Percentiles rank a stretch among this genome's conserved stretches.
These are phyloP conservation scores for Caryopteris hybrid DNA, from an alignment of 305 asterid genomes.

Conservation along the genomic window DNA sequence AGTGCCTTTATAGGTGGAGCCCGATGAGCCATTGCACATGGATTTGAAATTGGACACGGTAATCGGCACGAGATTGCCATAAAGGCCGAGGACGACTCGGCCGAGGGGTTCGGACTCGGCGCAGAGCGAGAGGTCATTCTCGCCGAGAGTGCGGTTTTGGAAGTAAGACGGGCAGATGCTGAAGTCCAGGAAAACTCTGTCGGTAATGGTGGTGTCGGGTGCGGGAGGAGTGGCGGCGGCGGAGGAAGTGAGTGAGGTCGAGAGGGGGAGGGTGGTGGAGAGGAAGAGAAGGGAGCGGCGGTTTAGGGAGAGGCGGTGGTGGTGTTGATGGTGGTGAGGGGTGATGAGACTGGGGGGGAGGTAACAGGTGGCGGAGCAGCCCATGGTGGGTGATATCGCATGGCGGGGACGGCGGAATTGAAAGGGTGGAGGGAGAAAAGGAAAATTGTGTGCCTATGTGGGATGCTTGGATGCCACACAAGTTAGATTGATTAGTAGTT, in stretches of 20 bases:
- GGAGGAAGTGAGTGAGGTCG: constrained; percentile 26
- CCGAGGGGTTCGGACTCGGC: constrained; percentile 60
- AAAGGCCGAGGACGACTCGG: constrained; percentile 73
- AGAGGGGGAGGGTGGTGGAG: constrained; percentile 44
- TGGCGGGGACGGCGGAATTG: constrained; percentile 20
- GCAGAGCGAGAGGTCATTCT: constrained; percentile 66
- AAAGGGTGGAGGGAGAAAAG: neutral
- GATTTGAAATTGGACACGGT: constrained; percentile 81
- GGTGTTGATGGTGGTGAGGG: constrained; percentile 26
- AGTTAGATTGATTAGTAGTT: constrained; percentile 1
- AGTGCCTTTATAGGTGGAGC: constrained; percentile 77
- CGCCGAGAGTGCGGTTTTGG: constrained; percentile 71
- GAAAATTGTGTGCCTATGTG: constrained; percentile 20
- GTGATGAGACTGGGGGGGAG: constrained; percentile 40
- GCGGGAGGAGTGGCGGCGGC: constrained; percentile 29
- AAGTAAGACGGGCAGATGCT: constrained; percentile 81
- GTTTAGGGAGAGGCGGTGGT: constrained; percentile 25
- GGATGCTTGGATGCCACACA: constrained; percentile 38
- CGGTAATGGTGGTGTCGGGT: constrained; percentile 78
- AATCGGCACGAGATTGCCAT: constrained; percentile 73
- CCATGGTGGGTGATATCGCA: constrained; percentile 41
- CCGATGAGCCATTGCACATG: constrained; percentile 74
- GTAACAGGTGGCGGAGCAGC: constrained; percentile 39
- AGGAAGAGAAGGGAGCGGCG: constrained; percentile 68
- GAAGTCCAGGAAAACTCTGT: constrained; percentile 76